Conservation (phyloP, 2,329 filamentous ascomycete species). For the Colletotrichum sojae region DNA sequence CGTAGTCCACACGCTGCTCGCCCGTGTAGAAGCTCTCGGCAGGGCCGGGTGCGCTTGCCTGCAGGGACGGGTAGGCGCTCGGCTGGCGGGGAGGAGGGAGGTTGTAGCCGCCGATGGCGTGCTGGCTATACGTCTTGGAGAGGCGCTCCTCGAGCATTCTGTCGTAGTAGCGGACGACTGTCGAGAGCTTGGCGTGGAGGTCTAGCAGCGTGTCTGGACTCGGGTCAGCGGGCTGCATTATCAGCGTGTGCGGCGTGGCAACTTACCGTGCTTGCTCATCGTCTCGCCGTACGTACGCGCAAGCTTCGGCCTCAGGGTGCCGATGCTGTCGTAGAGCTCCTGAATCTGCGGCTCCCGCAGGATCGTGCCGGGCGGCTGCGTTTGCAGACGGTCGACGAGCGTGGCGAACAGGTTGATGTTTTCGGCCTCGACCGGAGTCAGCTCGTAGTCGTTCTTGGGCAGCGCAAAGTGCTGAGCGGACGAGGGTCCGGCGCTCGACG, state of each 20-base stretch:
- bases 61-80: constrained; percentile 80
- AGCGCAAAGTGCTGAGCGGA: constrained; percentile 69
- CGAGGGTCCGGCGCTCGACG: constrained; percentile 66
- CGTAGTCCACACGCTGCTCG: constrained; percentile 66
- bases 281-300: constrained; percentile 97
- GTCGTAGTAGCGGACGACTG: constrained; percentile 97
- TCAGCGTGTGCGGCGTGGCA: too few relatives aligned
- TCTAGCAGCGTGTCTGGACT: constrained; percentile 87
- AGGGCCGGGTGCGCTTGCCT: constrained; percentile 67
- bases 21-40: constrained; percentile 88
- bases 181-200: constrained; percentile 93
- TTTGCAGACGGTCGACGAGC: constrained; percentile 92
- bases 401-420: constrained; percentile 98
- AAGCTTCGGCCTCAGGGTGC: constrained; percentile 91
- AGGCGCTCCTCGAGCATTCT: constrained; percentile 97
- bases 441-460: constrained; percentile 93
- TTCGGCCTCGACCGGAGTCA: constrained; percentile 93
- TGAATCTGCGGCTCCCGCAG: constrained; percentile 98
- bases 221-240: constrained; percentile 50
- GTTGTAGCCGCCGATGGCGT: constrained; percentile 77
- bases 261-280: constrained; percentile 97
- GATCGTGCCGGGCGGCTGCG: constrained; percentile 95
- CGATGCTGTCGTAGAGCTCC: constrained; percentile 97
- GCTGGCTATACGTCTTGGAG: constrained; percentile 91
- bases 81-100: constrained; percentile 67